Evolutionary conservation across 2,329 filamentous ascomycete genomes (phyloP), one percentile per base, ranked within the genome.

Genomic region (Mycosphaerelloides madeirae): DNA sequence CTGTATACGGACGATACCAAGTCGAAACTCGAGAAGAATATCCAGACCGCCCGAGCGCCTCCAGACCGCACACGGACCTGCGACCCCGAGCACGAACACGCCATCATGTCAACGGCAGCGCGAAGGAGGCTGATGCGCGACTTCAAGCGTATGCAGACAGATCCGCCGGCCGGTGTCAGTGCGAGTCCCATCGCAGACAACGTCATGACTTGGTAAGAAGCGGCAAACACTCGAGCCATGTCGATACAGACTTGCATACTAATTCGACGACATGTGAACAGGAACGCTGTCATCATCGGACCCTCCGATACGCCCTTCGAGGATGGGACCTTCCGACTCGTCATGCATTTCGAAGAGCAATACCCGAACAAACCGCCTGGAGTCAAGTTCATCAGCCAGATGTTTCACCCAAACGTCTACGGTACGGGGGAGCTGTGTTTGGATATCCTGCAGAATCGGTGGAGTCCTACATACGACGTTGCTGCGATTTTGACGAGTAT

Each of bases 141-240:
- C 76, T 97, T 97, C 80, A 97, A 97, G 90, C 89, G 93, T 70
- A 98, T 98, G 91, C 93, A 98, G 74, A 97, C 91, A 35, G 93
- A 98, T 65, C 93, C 93, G 67, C 93, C 93, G 8, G 91, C 91
- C 40, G 93, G 93, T 46, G 91, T 98, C 41, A 97, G 91, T 54
- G 93, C 93, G 13, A 97, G 90, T 41, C 93, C 93, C 6, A 86
- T 97, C 36, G 88, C 91, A 50, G 89, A 95, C 64, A 95, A 95
- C 74, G 89, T 95, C 61, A 95, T 95, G 89, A 95, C 87, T 38
- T 95, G 88, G 88, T 94, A 77, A 54, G 77, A 12, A 9, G 5
- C 15, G 28, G 13, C 32, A 13, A 29, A 3, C 28, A 4, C 28
- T n/a, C 9, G 18, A 3, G 29, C 22, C 13, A 38, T 13, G 36